Evolutionary conservation across 345 rosid species (phyloP).

Genomic region (Laguncularia racemosa): DNA sequence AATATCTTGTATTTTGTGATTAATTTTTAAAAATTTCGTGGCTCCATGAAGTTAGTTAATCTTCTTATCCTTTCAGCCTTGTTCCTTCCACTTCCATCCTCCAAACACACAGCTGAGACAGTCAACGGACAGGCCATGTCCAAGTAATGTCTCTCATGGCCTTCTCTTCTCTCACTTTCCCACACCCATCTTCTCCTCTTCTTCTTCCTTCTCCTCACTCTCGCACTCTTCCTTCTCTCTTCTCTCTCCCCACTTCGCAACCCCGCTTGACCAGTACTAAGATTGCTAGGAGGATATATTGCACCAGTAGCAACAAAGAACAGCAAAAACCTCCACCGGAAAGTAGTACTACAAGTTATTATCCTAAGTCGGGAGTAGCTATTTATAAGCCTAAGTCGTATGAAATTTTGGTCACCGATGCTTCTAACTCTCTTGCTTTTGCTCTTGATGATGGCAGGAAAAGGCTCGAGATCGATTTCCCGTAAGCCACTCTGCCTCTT

Average conservation of each 20-base stretch:
- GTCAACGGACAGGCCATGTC: no score
- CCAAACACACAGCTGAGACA: slow-evolving; percentile 1
- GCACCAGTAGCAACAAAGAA: slow-evolving; percentile 7
- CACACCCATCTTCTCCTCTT: slow-evolving; percentile 3
- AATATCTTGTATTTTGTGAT: no score
- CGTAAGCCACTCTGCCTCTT: slow-evolving; percentile 34
- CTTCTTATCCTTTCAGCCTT: slow-evolving; percentile 5
- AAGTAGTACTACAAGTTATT: slow-evolving; percentile 8
- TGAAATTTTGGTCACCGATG: slow-evolving; percentile 69
- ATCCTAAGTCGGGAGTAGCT: slow-evolving; percentile 58
- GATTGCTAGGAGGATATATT: slow-evolving; percentile 1
- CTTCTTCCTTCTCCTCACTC: slow-evolving; percentile 4
- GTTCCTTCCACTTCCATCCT: neutral
- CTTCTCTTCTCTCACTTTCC: slow-evolving; percentile 11
- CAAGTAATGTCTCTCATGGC: slow-evolving; percentile 25
- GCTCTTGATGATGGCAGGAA: slow-evolving; percentile 72
- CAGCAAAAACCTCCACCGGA: no score
- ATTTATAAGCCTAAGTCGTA: slow-evolving; percentile 87
- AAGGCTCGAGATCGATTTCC: slow-evolving; percentile 88
- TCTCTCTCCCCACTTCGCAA: slow-evolving; percentile 4
- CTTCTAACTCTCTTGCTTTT: slow-evolving; percentile 62
- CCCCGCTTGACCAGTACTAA: neutral
- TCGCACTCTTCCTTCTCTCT: neutral
- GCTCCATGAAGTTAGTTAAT: no score
- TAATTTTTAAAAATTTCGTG: no score